Evolutionary conservation across 805 yeast species (phyloP), one percentile per base, ranked within the genome.

Genomic region (Metschnikowia sp.): DNA sequence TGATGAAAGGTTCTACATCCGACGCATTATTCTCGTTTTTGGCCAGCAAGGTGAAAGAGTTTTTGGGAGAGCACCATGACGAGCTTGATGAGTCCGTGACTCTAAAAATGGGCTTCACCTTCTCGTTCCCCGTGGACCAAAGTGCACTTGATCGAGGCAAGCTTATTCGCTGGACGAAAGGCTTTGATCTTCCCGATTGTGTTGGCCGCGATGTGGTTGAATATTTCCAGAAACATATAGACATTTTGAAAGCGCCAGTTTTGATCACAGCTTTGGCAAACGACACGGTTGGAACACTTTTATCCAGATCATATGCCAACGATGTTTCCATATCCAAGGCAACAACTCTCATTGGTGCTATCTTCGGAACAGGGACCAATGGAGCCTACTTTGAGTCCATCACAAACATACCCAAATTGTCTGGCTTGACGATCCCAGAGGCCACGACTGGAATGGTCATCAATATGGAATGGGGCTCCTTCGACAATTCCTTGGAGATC

Each of bases 401-500:
- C 44, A 83, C 79, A 36, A 78, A 83, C 46, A 87, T 94, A 56
- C 79, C 78, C 46, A 92, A 94, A 68, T 74, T 91, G 52, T 79
- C 82, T n/a, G 44, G 52, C 4, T 41, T 40, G 1, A 46, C 48
- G 4, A 41, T 64, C 8, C 74, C 77, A 2, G 67, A 71, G 32
- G 39, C 66, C 60, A 26, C 63, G 62, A 18, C 66, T 77, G 57
- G 68, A 62, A 91, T 91, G 97, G 86, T 89, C 53, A 78, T 91
- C 58, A 91, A 91, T 71, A 91, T 97, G 39, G 99, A 94, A 69
- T 94, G 98, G 97, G 98, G 98, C 53, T 89, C 97, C 37, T 92
- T 91, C 60, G 98, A 92, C 68, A 92, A 92, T 62, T 83, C 81
- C 19, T 75, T 90, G 51, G 75, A 80, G 55, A 73, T 82, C 36